Evolutionary conservation across 352 stramenopile species (phyloP).

Genomic region (Phytophthora europaea): DNA sequence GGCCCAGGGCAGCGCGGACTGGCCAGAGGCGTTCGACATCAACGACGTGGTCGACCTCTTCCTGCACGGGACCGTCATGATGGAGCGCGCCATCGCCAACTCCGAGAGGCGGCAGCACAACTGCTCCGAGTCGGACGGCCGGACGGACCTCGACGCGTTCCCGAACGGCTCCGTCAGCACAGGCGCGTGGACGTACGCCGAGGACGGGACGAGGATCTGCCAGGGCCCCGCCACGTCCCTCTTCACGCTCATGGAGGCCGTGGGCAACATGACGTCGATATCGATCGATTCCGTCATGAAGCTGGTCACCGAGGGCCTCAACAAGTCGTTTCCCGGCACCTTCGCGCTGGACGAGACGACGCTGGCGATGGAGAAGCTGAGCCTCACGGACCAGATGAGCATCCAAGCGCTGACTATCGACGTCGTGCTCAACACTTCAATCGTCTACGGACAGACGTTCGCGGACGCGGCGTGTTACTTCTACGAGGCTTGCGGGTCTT

Average conservation of each 20-base stretch:
- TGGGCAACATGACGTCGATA: conserved; percentile 14
- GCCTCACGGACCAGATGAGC: conserved; percentile 36
- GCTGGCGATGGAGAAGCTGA: conserved; percentile 35
- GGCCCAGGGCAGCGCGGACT: conserved; percentile 22
- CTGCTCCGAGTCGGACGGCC: conserved; percentile 50
- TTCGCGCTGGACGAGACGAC: conserved; percentile 39
- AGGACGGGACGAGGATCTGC: conserved; percentile 50
- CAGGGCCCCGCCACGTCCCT: conserved; percentile 47
- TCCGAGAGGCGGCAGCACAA: conserved; percentile 40
- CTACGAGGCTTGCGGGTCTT: conserved; percentile 11
- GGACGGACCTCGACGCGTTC: conserved; percentile 32
- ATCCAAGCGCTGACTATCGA: conserved; percentile 45
- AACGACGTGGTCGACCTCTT: conserved; percentile 41
- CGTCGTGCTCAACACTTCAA: conserved; percentile 26
- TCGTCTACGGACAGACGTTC: conserved; percentile 32
- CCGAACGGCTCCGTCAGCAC: conserved; percentile 13
- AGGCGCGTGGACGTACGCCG: conserved; percentile 37
- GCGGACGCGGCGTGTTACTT: conserved; percentile 22
- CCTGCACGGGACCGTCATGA: conserved; percentile 51
- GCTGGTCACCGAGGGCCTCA: conserved; percentile 29
- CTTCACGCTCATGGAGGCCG: conserved; percentile 41
- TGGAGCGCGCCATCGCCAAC: conserved; percentile 52
- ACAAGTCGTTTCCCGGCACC: conserved; percentile 43
- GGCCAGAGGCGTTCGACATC: conserved; percentile 34
- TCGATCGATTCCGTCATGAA: conserved; percentile 34